Percentiles rank a stretch among this genome's conserved stretches.
phyloP scores from a whole-genome alignment of 495 filamentous ascomycete species.

The Penicillium angulare region DNA sequence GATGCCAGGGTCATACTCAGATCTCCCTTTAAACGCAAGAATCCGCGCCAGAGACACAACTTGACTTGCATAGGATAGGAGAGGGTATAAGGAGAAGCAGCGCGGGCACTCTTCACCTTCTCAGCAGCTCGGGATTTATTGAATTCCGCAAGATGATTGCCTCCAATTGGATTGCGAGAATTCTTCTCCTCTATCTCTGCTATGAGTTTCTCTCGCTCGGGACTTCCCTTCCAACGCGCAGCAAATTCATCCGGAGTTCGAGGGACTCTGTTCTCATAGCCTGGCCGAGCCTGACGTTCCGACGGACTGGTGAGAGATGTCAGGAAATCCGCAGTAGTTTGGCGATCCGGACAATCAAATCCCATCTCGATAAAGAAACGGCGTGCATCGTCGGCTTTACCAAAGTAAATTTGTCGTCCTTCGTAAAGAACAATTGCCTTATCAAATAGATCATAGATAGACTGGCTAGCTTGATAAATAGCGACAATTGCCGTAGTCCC shows the following conservation, averaged over 20 bases:
- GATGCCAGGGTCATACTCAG: constrained; percentile 66
- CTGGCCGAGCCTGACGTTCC: constrained; percentile 62
- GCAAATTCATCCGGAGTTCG: constrained; percentile 79
- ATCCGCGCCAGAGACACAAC: constrained; percentile 75
- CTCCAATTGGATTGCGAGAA: constrained; percentile 57
- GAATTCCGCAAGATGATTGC: constrained; percentile 65
- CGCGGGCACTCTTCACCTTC: constrained; percentile 52
- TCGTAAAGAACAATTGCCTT: constrained; percentile 78
- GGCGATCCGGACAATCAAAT: constrained; percentile 68
- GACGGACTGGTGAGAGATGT: constrained; percentile 73
- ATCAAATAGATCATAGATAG: constrained; percentile 75
- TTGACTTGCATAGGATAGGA: constrained; percentile 68
- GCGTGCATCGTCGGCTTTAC: constrained; percentile 57
- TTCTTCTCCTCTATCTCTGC: constrained; percentile 72
- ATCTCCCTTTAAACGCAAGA: constrained; percentile 64
- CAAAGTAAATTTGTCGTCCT: constrained; percentile 82
- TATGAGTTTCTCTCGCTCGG: constrained; percentile 63
- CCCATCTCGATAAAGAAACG: constrained; percentile 73
- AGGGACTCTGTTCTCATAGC: constrained; percentile 64
- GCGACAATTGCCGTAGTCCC: constrained; percentile 70
- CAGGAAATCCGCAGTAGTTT: constrained; percentile 77
- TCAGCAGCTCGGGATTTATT: constrained; percentile 60
- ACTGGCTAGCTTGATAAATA: constrained; percentile 80
- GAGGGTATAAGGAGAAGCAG: constrained; percentile 73
- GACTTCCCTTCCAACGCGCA: constrained; percentile 68